phyloP scores from a whole-genome alignment of 148 eudicot species.

The Camellia lanceoleosa region DNA sequence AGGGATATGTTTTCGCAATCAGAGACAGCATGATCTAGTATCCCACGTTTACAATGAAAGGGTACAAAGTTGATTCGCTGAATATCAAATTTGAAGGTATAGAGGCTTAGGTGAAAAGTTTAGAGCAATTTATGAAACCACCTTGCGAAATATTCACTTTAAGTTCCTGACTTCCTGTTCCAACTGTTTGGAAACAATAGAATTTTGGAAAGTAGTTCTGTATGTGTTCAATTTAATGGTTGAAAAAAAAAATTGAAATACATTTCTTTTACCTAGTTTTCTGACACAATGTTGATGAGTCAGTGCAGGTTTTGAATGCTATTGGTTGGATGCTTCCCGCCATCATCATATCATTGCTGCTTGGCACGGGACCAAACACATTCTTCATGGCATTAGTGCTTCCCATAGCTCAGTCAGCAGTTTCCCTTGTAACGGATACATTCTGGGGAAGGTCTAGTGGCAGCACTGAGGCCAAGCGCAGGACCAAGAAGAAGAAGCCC shows the following conservation, averaged over 20 bases:
- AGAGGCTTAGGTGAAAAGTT: not conserved
- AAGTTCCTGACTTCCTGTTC: not conserved
- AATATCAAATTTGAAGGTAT: not conserved
- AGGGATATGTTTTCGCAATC: not conserved
- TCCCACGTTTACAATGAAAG: not conserved
- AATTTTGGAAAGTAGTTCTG: too few relatives aligned
- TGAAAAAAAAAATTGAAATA: not conserved
- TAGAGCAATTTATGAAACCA: not conserved
- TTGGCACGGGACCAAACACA: constrained; percentile 55
- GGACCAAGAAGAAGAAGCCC: constrained; percentile 34
- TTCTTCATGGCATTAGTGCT: constrained; percentile 68
- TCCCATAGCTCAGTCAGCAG: constrained; percentile 70
- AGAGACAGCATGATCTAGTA: not conserved
- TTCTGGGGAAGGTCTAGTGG: constrained; percentile 43
- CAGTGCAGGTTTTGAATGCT: constrained; percentile 53
- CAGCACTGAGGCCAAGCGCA: constrained; percentile 26
- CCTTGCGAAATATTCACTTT: not conserved
- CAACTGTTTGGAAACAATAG: too few relatives aligned
- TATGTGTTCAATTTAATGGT: not conserved
- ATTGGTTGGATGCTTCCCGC: constrained; percentile 87
- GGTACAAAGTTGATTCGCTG: not conserved
- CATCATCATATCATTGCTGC: constrained; percentile 44
- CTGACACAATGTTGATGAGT: not conserved
- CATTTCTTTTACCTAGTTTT: not conserved
- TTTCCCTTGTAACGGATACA: constrained; percentile 50